Evolutionary conservation across 163 green algal genomes (phyloP), one percentile per base, ranked within the genome.

Genomic region (Chlamydomonas reinhardtii): DNA sequence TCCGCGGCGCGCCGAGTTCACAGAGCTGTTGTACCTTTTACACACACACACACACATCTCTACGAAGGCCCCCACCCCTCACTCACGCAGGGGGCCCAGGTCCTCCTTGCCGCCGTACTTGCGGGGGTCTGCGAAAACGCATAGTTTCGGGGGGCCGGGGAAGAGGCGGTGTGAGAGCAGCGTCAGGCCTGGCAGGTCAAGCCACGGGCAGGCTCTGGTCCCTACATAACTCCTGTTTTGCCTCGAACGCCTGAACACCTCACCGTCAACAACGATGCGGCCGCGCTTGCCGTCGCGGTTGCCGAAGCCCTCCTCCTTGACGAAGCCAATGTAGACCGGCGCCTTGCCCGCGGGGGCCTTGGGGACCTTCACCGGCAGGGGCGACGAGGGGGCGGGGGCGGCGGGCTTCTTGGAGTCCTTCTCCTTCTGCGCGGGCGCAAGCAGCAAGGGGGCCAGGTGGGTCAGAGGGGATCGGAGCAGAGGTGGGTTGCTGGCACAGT

Each of bases 81-180:
- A 56, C 48, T 56, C 64, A 94, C 90, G 32, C 39, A 94, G 71
- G 17, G 85, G 56, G 35, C 89, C 92, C 17, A 94, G 72, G 62
- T 94, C 83, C 56, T 95, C 91, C 82, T 93, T 92, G 72, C 37
- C 87, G 1, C 91, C 91, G 89, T 96, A 96, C 92, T 94, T 95
- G 54, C 52, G 59, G 11, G 88, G 86, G 59, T 86, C 77, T 85
- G 78, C 66, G n/a, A 16, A 31, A 52, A 6, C 27, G 0, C n/a
- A n/a, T 71, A 27, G 8, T 14, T 29, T 29, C 25, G 12, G 61
- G 9, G 61, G 48, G 11, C 14, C 11, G 12, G 48, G 48, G 48
- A 1, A 14, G 14, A 12, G 19, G 9, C 9, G 48, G 8, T 56
- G 48, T 14, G 48, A 19, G 48, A n/a, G 14, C 48, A 56, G 39